Base-by-base conservation (phyloP, 139 green algal genomes). In the Penium margaritaceum region DNA sequence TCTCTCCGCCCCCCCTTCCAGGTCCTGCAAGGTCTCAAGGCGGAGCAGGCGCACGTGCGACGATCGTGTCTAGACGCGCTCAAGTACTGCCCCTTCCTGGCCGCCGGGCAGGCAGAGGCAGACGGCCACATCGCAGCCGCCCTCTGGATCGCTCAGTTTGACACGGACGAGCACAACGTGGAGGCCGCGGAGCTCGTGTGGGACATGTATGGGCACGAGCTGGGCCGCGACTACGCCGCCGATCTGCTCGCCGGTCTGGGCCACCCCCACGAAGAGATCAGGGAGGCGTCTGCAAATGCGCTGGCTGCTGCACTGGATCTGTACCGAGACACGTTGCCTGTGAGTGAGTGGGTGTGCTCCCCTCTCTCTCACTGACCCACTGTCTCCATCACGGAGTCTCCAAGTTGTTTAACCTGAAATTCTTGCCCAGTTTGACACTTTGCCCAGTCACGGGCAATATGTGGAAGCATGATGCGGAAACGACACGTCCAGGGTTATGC, bases 281-380 rank as follows among this genome's bases (percentile, higher is more conserved):
- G 75, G 24, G 46, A 61, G 60, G 75, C 75, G 19, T 70, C 75
- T 19, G 68, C 68, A 2, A 41, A 63, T 19, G 75, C 38, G 17
- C 29, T 81, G 19, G 75, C 75, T 62, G 75, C 70, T 17, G 75
- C 75, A 17, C 80, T 81, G 75, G 68, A 78, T 38, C 57, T 72
- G 15, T 79, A 81, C 51, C 75, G 15, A 41, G 43, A 19, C 34
- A 81, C 75, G 21, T n/a, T n/a, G n/a, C n/a, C n/a, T n/a, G n/a
- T n/a, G n/a, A n/a, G n/a, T n/a, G n/a, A n/a, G n/a, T n/a, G n/a
- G n/a, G n/a, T n/a, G n/a, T n/a, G n/a, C n/a, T n/a, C n/a, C n/a
- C n/a, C n/a, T n/a, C n/a, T n/a, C n/a, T n/a, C n/a, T n/a, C n/a
- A n/a, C n/a, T n/a, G n/a, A n/a, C n/a, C n/a, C n/a, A n/a, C n/a